Evolutionary conservation across 306 rosid species (phyloP).

Genomic region (Vachellia collinsii): DNA sequence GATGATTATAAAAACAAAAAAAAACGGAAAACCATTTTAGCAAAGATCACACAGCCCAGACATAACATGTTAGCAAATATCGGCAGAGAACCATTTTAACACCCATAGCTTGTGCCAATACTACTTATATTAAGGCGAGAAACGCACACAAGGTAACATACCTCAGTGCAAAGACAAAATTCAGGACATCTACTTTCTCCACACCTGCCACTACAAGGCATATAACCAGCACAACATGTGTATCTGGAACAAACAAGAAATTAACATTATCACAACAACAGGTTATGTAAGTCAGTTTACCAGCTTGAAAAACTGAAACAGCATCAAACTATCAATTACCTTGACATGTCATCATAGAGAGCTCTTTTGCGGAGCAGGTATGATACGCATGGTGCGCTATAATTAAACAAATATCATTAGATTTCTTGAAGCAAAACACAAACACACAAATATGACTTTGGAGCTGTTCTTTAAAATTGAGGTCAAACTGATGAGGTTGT

Average conservation of each 20-base stretch:
- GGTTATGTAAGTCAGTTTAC: background rate
- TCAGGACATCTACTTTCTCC: conserved; percentile 92
- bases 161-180: conserved; percentile 83
- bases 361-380: conserved; percentile 89
- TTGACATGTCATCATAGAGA: conserved; percentile 81
- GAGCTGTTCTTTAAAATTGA: background rate
- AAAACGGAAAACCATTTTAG: background rate
- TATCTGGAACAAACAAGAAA: conserved; percentile 56
- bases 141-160: conserved; percentile 22
- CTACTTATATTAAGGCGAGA: background rate
- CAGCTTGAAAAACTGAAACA: conserved; percentile 1
- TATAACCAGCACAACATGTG: conserved; percentile 85
- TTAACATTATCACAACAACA: background rate
- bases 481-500: conserved; percentile 6
- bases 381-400: conserved; percentile 80
- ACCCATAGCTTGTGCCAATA: background rate
- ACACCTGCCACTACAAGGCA: conserved; percentile 95
- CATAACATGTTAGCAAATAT: conserved; percentile 11
- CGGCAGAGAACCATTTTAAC: background rate
- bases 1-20: background rate
- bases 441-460: background rate
- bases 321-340: conserved; percentile 47
- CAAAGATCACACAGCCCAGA: conserved; percentile 16
- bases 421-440: conserved; percentile 12
- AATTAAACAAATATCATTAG: conserved; percentile 20